Base-by-base conservation (phyloP, 2,329 filamentous ascomycete species). In the Hypoxylon sp. region DNA sequence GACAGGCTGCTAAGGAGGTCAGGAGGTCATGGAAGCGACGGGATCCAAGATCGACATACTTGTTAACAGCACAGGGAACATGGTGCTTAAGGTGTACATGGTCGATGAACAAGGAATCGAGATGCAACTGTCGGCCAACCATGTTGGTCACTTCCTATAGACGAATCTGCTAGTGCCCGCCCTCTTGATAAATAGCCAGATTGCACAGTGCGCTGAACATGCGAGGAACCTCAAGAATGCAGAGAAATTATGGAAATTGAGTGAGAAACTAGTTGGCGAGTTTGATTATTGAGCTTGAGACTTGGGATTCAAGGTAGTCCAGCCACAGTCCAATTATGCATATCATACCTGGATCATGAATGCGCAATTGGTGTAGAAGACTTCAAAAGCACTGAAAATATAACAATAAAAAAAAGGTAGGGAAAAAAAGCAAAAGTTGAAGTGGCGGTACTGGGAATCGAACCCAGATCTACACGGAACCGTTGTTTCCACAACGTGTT, bases 81-180 rank as follows among this genome's bases (percentile, higher is more conserved):
- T 74, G 70, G 71, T 65, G 1, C 53, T 71, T n/a, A 69, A 71
- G 47, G 59, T 72, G 37, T 74, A 71, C 46, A 70, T 63, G 3
- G 47, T 70, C 4, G 73, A 74, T 37, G 74, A 73, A 47, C 68
- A 74, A 37, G 69, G 70, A 1, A 73, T 79, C 21, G 79, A 82
- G 56, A 70, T 73, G 3, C 77, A 83, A 58, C 78, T 83, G 2
- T 82, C 79, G 6, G 78, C 80, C n/a, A 86, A 86, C 70, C 80
- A 85, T 63, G 65, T 86, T 11, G 81, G 82, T 0, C 81, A 85
- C 37, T 85, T 84, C 68, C 70, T 83, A 8, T 74, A 85, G 25
- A 81, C 82, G 0, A 79, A 81, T 37, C 75, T 84, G 16, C 77
- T 85, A n/a, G 71, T 82, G 45, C 78, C 81, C 0, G 75, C 78